These are phyloP conservation scores for Trichophyton equinum DNA, from an alignment of 2,329 filamentous ascomycete species.

Conservation along the genomic window DNA sequence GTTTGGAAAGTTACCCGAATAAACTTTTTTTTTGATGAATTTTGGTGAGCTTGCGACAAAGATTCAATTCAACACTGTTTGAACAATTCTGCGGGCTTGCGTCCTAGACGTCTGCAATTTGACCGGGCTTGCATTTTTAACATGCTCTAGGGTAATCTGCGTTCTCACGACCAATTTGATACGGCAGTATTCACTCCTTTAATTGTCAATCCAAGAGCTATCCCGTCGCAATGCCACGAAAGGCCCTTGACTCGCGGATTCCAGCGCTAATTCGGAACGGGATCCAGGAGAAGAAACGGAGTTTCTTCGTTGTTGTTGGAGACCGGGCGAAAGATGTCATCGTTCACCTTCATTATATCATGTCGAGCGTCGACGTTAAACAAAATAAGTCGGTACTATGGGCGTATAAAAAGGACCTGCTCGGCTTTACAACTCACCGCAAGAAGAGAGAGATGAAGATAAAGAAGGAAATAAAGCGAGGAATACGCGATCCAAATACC, in stretches of 20 bases:
- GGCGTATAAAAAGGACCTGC: slow-evolving; percentile 96
- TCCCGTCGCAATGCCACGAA: slow-evolving; percentile 29
- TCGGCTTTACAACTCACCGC: slow-evolving; percentile 89
- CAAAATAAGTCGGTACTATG: slow-evolving; percentile 93
- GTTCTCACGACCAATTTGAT: neutral
- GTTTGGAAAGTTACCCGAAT: slow-evolving; percentile 1
- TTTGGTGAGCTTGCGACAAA: neutral
- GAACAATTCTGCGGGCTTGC: neutral
- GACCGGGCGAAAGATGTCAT: slow-evolving; percentile 94
- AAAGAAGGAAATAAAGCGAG: slow-evolving; percentile 94
- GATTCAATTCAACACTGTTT: neutral
- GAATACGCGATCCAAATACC: slow-evolving; percentile 78
- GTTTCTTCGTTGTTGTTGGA: slow-evolving; percentile 94
- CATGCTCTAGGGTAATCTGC: neutral
- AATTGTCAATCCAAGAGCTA: neutral
- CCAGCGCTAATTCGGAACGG: slow-evolving; percentile 84
- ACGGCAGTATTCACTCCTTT: neutral
- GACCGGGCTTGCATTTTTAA: neutral
- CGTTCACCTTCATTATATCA: slow-evolving; percentile 85
- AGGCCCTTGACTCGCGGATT: slow-evolving; percentile 71
- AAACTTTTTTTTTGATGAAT: neutral
- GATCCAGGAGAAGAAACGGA: slow-evolving; percentile 86
- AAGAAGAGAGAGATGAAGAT: slow-evolving; percentile 98
- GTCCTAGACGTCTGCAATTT: neutral
- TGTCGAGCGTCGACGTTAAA: slow-evolving; percentile 79